These are phyloP conservation scores for Flaveria robusta DNA, from an alignment of 129 eudicot genomes.

Conservation along the genomic window DNA sequence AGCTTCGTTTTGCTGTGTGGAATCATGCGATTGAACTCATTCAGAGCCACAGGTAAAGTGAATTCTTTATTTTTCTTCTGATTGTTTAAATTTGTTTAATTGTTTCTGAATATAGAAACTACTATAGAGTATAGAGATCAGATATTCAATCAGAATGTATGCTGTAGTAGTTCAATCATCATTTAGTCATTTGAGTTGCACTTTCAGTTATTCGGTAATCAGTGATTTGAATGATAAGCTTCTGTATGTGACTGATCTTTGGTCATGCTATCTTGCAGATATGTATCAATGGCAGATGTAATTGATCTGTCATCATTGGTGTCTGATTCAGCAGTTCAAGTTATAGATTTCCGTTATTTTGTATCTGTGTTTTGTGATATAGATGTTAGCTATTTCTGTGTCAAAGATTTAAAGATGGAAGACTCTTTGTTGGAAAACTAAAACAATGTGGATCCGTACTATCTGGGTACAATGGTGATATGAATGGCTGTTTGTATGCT, in stretches of 20 bases:
- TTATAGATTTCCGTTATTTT: constrained; percentile 72
- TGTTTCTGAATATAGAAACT: too few species aligned
- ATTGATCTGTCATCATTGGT: constrained; percentile 72
- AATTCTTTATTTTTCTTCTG: neutral
- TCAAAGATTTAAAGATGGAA: constrained; percentile 33
- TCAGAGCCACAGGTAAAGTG: constrained; percentile 52
- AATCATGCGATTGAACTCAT: constrained; percentile 62
- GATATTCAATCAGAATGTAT: too few species aligned
- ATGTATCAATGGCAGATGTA: constrained; percentile 83
- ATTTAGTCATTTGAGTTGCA: neutral
- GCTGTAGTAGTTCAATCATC: neutral
- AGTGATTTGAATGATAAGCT: constrained; percentile 2
- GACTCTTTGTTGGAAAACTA: constrained; percentile 45
- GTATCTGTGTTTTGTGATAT: constrained; percentile 70
- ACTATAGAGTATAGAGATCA: too few species aligned
- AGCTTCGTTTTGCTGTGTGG: constrained; percentile 74
- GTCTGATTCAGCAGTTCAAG: constrained; percentile 50
- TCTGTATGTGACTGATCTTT: neutral
- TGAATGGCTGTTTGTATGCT: constrained; percentile 64
- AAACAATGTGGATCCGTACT: constrained; percentile 67
- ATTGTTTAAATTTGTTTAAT: neutral
- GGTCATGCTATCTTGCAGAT: constrained; percentile 62
- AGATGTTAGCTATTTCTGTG: constrained; percentile 48
- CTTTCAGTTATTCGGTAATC: neutral
- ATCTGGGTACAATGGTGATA: constrained; percentile 56